These are phyloP conservation scores for Lodderomyces oxycetoniae DNA, from an alignment of 1,139 yeast genomes.

Conservation along the genomic window DNA sequence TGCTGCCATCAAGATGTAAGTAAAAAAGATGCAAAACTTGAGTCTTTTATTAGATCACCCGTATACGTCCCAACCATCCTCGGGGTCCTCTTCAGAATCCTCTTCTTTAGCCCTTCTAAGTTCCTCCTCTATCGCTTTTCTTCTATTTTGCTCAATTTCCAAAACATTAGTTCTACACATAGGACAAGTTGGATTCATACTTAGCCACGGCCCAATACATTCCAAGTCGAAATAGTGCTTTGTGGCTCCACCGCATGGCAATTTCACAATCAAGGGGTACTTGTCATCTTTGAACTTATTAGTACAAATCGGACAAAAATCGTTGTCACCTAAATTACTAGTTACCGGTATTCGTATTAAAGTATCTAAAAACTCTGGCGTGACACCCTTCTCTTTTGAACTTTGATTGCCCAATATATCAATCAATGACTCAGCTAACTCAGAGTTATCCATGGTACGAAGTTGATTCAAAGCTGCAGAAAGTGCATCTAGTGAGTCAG, in stretches of 20 bases:
- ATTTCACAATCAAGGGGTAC: conserved; percentile 72
- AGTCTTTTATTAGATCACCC: too few species aligned
- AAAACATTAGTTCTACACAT: conserved; percentile 73
- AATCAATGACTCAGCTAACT: conserved; percentile 20
- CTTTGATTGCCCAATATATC: conserved; percentile 16
- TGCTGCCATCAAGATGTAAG: too few species aligned
- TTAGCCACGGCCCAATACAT: conserved; percentile 88
- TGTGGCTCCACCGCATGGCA: conserved; percentile 59
- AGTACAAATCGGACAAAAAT: conserved; percentile 77
- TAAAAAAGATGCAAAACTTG: too few species aligned
- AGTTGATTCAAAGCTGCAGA: conserved; percentile 28
- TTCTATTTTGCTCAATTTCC: conserved; percentile 37
- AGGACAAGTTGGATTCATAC: conserved; percentile 79
- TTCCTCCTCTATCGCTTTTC: conserved; percentile 37
- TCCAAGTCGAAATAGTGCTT: conserved; percentile 81
- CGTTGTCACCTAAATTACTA: conserved; percentile 49
- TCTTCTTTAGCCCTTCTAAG: conserved; percentile 45
- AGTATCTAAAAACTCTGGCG: conserved; percentile 66
- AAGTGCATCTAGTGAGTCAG: conserved; percentile 14
- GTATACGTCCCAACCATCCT: conserved; percentile 66
- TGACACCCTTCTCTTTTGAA: conserved; percentile 47
- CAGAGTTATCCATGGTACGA: conserved; percentile 30
- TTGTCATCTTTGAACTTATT: conserved; percentile 64
- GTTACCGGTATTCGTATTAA: conserved; percentile 64
- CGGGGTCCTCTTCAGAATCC: conserved; percentile 62